phyloP scores from a whole-genome alignment of 2,329 filamentous ascomycete species.

The Colletotrichum australisinense region DNA sequence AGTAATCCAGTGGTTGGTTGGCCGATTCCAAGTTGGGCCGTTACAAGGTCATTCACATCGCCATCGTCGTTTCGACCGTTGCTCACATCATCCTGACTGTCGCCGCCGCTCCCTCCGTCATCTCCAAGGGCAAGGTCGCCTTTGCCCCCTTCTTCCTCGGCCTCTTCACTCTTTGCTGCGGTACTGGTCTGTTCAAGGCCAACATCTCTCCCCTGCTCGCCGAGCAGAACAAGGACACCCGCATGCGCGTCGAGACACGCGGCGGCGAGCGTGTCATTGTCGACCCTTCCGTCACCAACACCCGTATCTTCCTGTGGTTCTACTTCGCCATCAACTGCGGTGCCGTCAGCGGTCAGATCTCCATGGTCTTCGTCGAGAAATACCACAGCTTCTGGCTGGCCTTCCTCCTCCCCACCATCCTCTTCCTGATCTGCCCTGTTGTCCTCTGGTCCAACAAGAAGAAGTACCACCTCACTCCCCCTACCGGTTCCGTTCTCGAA shows the following conservation, averaged over 20 bases:
- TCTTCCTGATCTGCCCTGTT: conserved; percentile 72
- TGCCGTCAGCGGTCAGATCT: conserved; percentile 68
- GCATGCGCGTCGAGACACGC: conserved; percentile 66
- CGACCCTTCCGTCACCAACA: conserved; percentile 75
- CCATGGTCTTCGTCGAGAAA: conserved; percentile 80
- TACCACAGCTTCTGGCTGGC: conserved; percentile 82
- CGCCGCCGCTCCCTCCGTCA: conserved; percentile 72
- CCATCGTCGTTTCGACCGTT: conserved; percentile 72
- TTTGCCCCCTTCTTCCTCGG: conserved; percentile 78
- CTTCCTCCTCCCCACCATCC: conserved; percentile 73
- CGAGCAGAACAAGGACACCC: conserved; percentile 73
- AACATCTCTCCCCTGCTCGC: conserved; percentile 80
- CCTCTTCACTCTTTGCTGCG: conserved; percentile 64
- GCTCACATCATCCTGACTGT: conserved; percentile 76
- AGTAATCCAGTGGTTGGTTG: conserved; percentile 56
- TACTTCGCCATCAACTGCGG: conserved; percentile 73
- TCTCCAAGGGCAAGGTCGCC: conserved; percentile 66
- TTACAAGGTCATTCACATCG: conserved; percentile 78
- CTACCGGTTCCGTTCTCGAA: conserved; percentile 77
- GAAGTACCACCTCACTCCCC: conserved; percentile 71
- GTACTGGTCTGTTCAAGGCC: conserved; percentile 84
- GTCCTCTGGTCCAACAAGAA: conserved; percentile 71
- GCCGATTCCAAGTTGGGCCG: conserved; percentile 80
- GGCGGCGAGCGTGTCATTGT: conserved; percentile 76
- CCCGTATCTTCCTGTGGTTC: conserved; percentile 75